Base-by-base conservation (phyloP, 2,329 filamentous ascomycete genomes). In the Aspergillus uvarum region DNA sequence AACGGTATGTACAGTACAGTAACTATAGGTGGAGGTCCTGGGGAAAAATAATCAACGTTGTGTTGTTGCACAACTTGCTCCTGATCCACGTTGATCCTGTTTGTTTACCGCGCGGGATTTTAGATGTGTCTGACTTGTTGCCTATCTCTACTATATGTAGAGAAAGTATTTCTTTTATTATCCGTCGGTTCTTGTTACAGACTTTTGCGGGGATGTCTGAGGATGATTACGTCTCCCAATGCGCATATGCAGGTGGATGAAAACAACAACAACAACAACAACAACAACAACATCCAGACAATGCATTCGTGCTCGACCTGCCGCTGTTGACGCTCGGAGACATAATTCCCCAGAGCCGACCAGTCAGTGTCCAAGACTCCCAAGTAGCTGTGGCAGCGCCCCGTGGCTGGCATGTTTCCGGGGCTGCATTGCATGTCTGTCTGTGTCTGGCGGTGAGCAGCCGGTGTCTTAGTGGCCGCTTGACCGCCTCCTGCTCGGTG, bases 401-500 rank as follows among this genome's bases (percentile, higher is more conserved):
- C 56, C 56, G 47, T 57, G 59, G 54, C 59, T 60, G 59, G 59
- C 54, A 58, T 54, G 49, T 51, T 47, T 54, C 50, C 44, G 44
- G 38, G 59, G 44, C 52, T 55, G 59, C 52, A 56, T 65, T 31
- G 50, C 49, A 50, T 50, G 61, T 7, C 14, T 12, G 5, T 38
- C 59, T 63, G 62, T 12, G 5, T 38, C 59, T 63, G 62, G 61
- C 60, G 62, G 62, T 64, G 62, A 62, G 55, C 49, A 19, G 48
- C 44, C 52, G 58, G 52, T 60, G 64, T 48, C 57, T 61, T 65
- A 59, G 60, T 54, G 59, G 51, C 56, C 58, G 51, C 57, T 65
- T 71, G 69, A 72, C 70, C 70, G 70, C 69, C 61, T 65, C 64
- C 67, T 44, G 38, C 16, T 69, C 65, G 60, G 31, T 4, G 61